Conservation (phyloP, 768 basidiomycete genomes). For the Candolleomyces efflorescens region DNA sequence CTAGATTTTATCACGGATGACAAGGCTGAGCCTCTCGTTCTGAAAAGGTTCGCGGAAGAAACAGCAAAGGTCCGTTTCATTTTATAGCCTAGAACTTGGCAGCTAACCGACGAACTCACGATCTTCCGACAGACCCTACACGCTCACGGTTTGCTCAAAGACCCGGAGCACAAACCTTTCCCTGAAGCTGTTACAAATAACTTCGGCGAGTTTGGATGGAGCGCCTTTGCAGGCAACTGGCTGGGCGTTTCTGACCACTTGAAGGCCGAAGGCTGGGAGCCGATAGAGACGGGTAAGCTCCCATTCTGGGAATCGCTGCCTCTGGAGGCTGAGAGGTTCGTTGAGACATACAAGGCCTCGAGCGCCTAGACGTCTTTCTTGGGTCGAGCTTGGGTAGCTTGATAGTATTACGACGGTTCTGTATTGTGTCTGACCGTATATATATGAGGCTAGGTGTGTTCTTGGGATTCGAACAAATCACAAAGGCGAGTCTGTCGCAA, state of each 20-base stretch:
- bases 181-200: background rate
- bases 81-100: too few relatives aligned
- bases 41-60: too few relatives aligned
- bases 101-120: slow-evolving; percentile 19
- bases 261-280: slow-evolving; percentile 25
- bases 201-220: background rate
- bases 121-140: slow-evolving; percentile 31
- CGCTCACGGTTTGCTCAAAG: slow-evolving; percentile 17
- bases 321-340: slow-evolving; percentile 25
- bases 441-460: too few relatives aligned
- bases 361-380: too few relatives aligned
- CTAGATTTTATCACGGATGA: slow-evolving; percentile 27
- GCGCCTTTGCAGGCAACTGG: background rate
- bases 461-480: too few relatives aligned
- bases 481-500: too few relatives aligned
- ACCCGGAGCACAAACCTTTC: background rate
- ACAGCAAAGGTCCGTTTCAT: too few relatives aligned
- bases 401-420: too few relatives aligned
- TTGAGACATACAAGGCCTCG: background rate
- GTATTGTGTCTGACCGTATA: too few relatives aligned
- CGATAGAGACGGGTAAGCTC: slow-evolving; percentile 47
- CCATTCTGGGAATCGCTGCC: slow-evolving; percentile 48
- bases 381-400: too few relatives aligned
- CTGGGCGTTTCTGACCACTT: slow-evolving; percentile 20
- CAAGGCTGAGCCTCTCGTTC: too few relatives aligned